Conservation (phyloP, 257 asterid genomes). For the Primulina tabacum region DNA sequence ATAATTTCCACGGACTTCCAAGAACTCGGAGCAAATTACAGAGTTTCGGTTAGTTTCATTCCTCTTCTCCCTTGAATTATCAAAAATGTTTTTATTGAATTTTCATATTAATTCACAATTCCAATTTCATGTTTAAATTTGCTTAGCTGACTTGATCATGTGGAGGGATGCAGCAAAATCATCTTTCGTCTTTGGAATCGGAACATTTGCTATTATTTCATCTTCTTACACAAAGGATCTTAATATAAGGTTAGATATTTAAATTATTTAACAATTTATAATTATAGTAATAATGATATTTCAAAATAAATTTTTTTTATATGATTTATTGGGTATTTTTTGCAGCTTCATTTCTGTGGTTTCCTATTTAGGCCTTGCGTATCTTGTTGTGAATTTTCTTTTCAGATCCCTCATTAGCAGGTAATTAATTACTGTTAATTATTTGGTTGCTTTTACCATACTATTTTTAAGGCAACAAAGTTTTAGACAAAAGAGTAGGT, state of each 20-base stretch:
- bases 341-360: conserved; percentile 80
- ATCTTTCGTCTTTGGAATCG: conserved; percentile 81
- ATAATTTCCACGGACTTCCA: conserved; percentile 32
- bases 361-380: conserved; percentile 71
- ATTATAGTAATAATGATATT: conserved; percentile 1
- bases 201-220: conserved; percentile 70
- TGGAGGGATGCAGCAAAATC: conserved; percentile 87
- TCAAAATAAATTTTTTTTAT: neutral
- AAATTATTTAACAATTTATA: neutral
- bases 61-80: too few species aligned
- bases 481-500: too few species aligned
- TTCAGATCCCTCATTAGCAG: conserved; percentile 70
- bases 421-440: conserved; percentile 30
- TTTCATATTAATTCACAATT: neutral
- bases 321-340: conserved; percentile 6
- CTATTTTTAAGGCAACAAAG: neutral
- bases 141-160: conserved; percentile 73
- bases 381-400: conserved; percentile 81
- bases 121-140: neutral
- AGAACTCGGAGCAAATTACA: conserved; percentile 55
- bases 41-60: conserved; percentile 53
- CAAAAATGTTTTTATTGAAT: too few species aligned
- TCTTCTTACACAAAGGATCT: conserved; percentile 75
- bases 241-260: conserved; percentile 56
- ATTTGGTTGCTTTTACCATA: neutral